A percentile compares a stretch with the other conserved stretches of the same genome.
Evolutionary conservation across 2,329 filamentous ascomycete genomes (phyloP).

Genomic region (Celoporthe dispersa): DNA sequence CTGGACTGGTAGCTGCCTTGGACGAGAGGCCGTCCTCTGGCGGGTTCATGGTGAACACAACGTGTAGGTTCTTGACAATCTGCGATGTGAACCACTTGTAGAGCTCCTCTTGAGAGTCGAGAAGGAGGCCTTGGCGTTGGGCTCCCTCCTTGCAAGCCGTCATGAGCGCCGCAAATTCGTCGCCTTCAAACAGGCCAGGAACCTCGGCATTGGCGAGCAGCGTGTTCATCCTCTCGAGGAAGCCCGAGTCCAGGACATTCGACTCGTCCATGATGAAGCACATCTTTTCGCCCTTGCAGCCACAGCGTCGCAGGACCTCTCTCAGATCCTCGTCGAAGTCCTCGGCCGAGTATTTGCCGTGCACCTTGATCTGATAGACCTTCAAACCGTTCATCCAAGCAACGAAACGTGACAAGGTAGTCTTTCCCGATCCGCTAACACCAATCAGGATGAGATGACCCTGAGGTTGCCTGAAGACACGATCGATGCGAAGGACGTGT

Average conservation of each 20-base stretch:
- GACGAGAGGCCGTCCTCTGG: constrained; percentile 93
- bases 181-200: constrained; percentile 97
- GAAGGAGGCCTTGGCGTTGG: constrained; percentile 89
- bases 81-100: constrained; percentile 99
- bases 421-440: constrained; percentile 98
- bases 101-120: constrained; percentile 98
- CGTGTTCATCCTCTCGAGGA: constrained; percentile 99
- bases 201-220: constrained; percentile 99
- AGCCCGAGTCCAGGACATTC: constrained; percentile 97
- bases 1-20: constrained; percentile 96
- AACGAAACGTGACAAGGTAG: constrained; percentile 94
- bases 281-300: constrained; percentile 98
- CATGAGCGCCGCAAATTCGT: constrained; percentile 98
- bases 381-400: constrained; percentile 99
- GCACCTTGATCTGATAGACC: constrained; percentile 99
- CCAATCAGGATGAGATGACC: constrained; percentile 98
- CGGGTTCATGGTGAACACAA: constrained; percentile 99
- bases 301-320: constrained; percentile 88
- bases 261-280: constrained; percentile 99
- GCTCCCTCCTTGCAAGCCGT: constrained; percentile 98
- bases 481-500: constrained; percentile 96
- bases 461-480: constrained; percentile 97
- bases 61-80: constrained; percentile 97
- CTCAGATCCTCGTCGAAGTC: constrained; percentile 98
- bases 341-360: constrained; percentile 96